Conservation (phyloP, 352 stramenopile genomes). For the Ochromonadaceae sp. region DNA sequence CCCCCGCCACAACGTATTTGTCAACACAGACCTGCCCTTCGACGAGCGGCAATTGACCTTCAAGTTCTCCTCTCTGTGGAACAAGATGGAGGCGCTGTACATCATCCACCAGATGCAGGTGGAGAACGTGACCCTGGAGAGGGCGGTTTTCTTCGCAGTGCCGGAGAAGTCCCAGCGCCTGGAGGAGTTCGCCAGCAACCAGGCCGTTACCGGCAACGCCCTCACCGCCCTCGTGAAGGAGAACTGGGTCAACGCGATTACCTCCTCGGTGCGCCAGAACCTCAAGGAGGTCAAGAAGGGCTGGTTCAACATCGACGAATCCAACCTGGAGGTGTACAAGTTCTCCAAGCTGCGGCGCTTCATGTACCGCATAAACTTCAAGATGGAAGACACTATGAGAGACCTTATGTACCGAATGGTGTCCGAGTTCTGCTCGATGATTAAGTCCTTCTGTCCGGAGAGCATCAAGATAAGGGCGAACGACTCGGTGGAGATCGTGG, state of each 20-base stretch:
- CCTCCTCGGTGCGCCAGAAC: conserved; percentile 23
- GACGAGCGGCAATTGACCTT: neutral
- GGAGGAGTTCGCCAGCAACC: neutral
- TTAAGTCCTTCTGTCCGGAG: conserved; percentile 22
- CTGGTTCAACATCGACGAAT: conserved; percentile 52
- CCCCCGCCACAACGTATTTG: neutral
- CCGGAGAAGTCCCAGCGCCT: conserved; percentile 19
- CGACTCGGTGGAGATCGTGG: conserved; percentile 10
- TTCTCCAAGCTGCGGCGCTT: conserved; percentile 47
- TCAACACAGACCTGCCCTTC: neutral
- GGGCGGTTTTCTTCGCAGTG: conserved; percentile 25
- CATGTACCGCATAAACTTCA: conserved; percentile 43
- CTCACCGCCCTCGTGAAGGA: conserved; percentile 30
- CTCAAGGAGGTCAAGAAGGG: conserved; percentile 39
- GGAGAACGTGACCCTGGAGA: conserved; percentile 25
- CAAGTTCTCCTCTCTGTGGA: conserved; percentile 14
- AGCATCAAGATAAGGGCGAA: conserved; percentile 16
- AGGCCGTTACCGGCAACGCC: neutral
- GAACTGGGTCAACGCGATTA: conserved; percentile 33
- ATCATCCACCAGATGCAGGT: conserved; percentile 19
- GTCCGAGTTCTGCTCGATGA: conserved; percentile 21
- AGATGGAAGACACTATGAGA: conserved; percentile 44
- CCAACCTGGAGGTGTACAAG: conserved; percentile 40
- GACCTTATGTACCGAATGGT: conserved; percentile 31
- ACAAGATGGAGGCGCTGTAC: neutral